These are phyloP conservation scores for Fusarium sp. DNA, from an alignment of 2,329 filamentous ascomycete genomes.

Conservation along the genomic window DNA sequence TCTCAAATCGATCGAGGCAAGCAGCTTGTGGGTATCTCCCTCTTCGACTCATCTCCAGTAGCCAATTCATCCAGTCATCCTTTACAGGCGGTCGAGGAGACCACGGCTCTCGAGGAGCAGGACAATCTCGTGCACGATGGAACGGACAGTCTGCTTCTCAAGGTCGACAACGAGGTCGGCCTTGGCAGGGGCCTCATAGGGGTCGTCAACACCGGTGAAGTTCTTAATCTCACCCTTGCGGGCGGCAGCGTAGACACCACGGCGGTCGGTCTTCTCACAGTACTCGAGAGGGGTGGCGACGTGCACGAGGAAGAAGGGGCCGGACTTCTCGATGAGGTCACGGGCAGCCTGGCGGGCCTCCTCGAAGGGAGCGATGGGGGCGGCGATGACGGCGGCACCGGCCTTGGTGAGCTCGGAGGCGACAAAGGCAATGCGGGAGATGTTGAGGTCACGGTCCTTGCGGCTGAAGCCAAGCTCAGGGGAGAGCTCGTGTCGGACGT, in stretches of 20 bases:
- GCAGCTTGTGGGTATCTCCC: conserved; percentile 34
- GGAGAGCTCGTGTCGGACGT: conserved; percentile 91
- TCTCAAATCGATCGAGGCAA: conserved; percentile 11
- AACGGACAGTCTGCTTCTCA: conserved; percentile 88
- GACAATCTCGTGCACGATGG: conserved; percentile 96
- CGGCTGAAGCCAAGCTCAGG: conserved; percentile 95
- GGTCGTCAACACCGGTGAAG: conserved; percentile 98
- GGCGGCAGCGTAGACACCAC: conserved; percentile 87
- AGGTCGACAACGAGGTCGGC: conserved; percentile 87
- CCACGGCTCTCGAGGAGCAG: conserved; percentile 91
- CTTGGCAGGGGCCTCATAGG: conserved; percentile 87
- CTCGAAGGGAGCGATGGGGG: conserved; percentile 95
- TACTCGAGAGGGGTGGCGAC: conserved; percentile 93
- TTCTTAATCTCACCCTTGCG: conserved; percentile 93
- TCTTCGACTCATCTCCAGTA: conserved; percentile 21
- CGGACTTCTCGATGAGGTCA: conserved; percentile 87
- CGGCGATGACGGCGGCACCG: conserved; percentile 93
- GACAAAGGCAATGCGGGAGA: conserved; percentile 95
- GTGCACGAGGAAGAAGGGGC: conserved; percentile 94
- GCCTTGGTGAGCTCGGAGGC: conserved; percentile 93
- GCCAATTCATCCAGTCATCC: conserved; percentile 18
- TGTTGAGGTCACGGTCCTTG: conserved; percentile 93
- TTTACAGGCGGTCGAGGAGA: conserved; percentile 78
- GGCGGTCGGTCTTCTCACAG: conserved; percentile 94
- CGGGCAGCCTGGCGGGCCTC: conserved; percentile 79